Percentiles rank a stretch among this genome's conserved stretches.
These are phyloP conservation scores for Sextonia rubra DNA, from an alignment of 164 flowering plant genomes.

Conservation along the genomic window DNA sequence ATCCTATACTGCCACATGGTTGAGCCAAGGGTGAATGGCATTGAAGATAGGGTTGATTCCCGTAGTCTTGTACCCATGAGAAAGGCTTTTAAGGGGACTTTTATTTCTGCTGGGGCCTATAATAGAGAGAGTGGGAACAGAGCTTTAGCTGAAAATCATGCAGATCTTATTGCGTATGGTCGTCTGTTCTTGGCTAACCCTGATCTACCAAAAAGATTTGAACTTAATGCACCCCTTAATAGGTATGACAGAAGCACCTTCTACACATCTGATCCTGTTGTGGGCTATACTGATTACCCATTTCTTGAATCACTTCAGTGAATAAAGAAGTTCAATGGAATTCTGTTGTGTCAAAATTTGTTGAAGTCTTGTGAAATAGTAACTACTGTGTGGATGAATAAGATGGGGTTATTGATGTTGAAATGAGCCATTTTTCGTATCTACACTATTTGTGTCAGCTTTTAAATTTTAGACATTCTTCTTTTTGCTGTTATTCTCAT, in stretches of 20 bases:
- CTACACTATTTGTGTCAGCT: too few relatives aligned
- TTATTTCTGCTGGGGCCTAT: slow-evolving; percentile 47
- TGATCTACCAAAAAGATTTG: slow-evolving; percentile 35
- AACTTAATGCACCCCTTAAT: slow-evolving; percentile 31
- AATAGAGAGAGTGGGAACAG: slow-evolving; percentile 36
- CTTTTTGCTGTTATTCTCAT: too few relatives aligned
- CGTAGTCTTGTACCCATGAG: slow-evolving; percentile 43
- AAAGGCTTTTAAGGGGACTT: slow-evolving; percentile 43
- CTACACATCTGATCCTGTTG: slow-evolving; percentile 30
- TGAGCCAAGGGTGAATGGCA: slow-evolving; percentile 36
- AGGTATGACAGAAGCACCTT: slow-evolving; percentile 31
- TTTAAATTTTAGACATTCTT: too few relatives aligned
- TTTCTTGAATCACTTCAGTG: slow-evolving; percentile 18
- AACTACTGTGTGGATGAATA: too few relatives aligned
- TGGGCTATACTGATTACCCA: slow-evolving; percentile 41
- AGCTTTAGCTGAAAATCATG: slow-evolving; percentile 27
- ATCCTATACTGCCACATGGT: slow-evolving; percentile 45
- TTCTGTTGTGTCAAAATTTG: too few relatives aligned
- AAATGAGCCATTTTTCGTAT: too few relatives aligned
- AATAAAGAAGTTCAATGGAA: too few relatives aligned
- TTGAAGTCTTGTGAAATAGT: too few relatives aligned
- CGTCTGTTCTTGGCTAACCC: slow-evolving; percentile 40
- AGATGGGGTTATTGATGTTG: too few relatives aligned
- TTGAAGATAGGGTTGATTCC: slow-evolving; percentile 19
- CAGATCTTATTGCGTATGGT: slow-evolving; percentile 34